A percentile compares a stretch with the other conserved stretches of the same genome.
Evolutionary conservation across 2,329 filamentous ascomycete species (phyloP).

Genomic region (Phialophora chinensis): DNA sequence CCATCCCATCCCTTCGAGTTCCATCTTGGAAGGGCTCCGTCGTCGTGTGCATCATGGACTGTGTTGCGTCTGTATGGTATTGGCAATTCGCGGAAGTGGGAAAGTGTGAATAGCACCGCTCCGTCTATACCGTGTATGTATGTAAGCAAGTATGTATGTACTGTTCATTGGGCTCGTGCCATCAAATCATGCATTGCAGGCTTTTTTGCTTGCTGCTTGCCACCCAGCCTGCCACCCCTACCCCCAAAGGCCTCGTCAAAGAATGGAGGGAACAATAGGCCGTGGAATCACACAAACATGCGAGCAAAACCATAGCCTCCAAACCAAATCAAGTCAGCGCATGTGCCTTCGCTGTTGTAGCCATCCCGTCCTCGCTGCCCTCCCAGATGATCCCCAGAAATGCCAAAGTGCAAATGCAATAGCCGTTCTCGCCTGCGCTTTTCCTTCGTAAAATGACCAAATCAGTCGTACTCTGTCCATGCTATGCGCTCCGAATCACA

Average conservation of each 20-base stretch:
- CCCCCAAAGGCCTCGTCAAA: background rate
- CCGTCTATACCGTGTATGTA: background rate
- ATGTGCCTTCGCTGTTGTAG: background rate
- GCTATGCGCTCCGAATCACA: constrained; percentile 1
- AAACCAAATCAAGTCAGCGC: background rate
- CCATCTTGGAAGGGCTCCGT: background rate
- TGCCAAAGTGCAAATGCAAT: background rate
- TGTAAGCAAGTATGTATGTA: background rate
- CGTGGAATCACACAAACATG: background rate
- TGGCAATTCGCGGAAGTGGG: too few relatives aligned
- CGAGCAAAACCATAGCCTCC: background rate
- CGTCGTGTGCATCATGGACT: background rate
- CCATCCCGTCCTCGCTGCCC: background rate
- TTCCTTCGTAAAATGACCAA: background rate
- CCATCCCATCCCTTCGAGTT: background rate
- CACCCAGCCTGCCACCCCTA: too few relatives aligned
- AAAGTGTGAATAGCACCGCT: background rate
- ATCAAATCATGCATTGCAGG: background rate
- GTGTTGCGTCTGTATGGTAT: background rate
- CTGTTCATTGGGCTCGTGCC: background rate
- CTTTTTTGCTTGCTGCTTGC: background rate
- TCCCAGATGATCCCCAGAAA: background rate
- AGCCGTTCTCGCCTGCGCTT: background rate
- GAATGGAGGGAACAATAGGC: background rate
- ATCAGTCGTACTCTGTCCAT: background rate